phyloP scores from a whole-genome alignment of 345 rosid species.

The Pugionium cornutum region DNA sequence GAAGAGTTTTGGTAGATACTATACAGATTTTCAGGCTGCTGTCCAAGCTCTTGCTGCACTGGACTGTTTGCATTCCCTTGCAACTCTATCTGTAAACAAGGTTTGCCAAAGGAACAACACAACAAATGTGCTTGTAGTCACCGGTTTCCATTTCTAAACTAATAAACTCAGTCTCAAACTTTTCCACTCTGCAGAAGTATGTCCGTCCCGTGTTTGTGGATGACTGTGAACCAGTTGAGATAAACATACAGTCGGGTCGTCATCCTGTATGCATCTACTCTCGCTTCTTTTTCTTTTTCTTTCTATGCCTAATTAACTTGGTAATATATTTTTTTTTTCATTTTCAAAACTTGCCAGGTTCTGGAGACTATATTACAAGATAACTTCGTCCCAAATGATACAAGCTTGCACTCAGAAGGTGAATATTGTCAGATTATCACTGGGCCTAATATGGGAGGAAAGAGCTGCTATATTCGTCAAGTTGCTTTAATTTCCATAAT shows the following conservation, averaged over 20 bases:
- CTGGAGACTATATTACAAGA: constrained; percentile 74
- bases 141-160: constrained; percentile 8
- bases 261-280: constrained; percentile 68
- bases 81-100: constrained; percentile 80
- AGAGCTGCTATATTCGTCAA: constrained; percentile 97
- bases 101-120: constrained; percentile 36
- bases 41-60: constrained; percentile 83
- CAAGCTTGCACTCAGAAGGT: constrained; percentile 60
- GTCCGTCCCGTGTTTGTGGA: constrained; percentile 64
- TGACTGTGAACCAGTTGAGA: constrained; percentile 71
- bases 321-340: not conserved
- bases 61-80: constrained; percentile 89
- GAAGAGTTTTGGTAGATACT: constrained; percentile 58
- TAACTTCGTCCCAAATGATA: constrained; percentile 85
- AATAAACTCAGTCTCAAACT: not conserved
- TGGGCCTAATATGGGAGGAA: constrained; percentile 99
- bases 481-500: constrained; percentile 84
- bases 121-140: constrained; percentile 20
- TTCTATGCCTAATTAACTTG: not conserved
- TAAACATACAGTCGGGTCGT: constrained; percentile 70
- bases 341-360: constrained; percentile 53
- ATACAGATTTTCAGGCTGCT: constrained; percentile 73
- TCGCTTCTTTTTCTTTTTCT: constrained; percentile 3
- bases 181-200: constrained; percentile 61
- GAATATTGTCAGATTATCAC: constrained; percentile 90